These are phyloP conservation scores for Blastobotrys buckinghamii DNA, from an alignment of 1,139 yeast genomes.

Conservation along the genomic window DNA sequence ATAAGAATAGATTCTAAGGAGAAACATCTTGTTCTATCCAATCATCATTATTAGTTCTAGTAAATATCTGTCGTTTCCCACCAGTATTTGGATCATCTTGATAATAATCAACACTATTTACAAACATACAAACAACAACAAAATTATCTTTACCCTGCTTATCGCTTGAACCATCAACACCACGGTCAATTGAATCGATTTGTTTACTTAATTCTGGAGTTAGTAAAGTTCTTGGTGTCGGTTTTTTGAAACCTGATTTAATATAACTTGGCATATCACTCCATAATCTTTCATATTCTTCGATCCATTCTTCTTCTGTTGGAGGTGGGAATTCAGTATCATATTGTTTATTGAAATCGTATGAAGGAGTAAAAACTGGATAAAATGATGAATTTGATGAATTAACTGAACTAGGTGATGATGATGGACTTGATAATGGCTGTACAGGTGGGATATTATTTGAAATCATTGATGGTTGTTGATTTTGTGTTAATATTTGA, in stretches of 20 bases:
- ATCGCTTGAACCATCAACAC: constrained; percentile 77
- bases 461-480: constrained; percentile 8
- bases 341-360: constrained; percentile 11
- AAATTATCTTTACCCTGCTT: constrained; percentile 65
- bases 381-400: constrained; percentile 13
- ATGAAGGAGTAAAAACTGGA: constrained; percentile 24
- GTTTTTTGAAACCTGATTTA: constrained; percentile 64
- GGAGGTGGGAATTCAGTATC: constrained; percentile 40
- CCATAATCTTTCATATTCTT: constrained; percentile 65
- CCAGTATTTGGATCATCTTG: constrained; percentile 38
- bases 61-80: constrained; percentile 43
- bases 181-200: constrained; percentile 68
- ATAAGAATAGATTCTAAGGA: constrained; percentile 38
- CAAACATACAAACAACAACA: constrained; percentile 61
- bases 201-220: constrained; percentile 51
- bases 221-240: constrained; percentile 58
- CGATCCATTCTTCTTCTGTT: constrained; percentile 55
- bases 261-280: constrained; percentile 47
- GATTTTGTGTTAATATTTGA: constrained; percentile 14
- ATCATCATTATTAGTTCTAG: constrained; percentile 43
- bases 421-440: constrained; percentile 11
- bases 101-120: constrained; percentile 66
- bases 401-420: constrained; percentile 8
- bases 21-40: constrained; percentile 79
- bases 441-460: constrained; percentile 9